Evolutionary conservation across 1,284 basidiomycete genomes (phyloP).

Genomic region (Pascua guehoae): DNA sequence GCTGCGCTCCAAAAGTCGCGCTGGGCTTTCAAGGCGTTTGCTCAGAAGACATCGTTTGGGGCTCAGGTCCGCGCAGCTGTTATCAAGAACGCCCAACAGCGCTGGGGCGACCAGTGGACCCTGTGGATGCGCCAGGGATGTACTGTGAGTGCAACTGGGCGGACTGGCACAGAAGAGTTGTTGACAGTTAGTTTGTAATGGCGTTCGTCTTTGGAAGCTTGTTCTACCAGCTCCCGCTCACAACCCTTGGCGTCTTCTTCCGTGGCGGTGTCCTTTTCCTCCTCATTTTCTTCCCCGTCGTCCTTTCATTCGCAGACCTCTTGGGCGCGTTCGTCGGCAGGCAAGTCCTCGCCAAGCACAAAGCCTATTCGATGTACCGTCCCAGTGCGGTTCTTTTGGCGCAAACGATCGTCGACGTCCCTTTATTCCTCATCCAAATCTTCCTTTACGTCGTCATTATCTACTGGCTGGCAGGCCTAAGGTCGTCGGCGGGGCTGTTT

Average conservation of each 20-base stretch:
- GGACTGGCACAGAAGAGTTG: too few species aligned
- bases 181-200: slow-evolving; percentile 19
- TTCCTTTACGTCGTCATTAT: slow-evolving; percentile 48
- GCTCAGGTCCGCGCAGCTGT: slow-evolving; percentile 38
- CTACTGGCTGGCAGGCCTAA: slow-evolving; percentile 41
- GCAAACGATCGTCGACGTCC: slow-evolving; percentile 60
- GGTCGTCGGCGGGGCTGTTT: slow-evolving; percentile 35
- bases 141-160: slow-evolving; percentile 24
- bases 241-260: slow-evolving; percentile 61
- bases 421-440: slow-evolving; percentile 47
- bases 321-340: slow-evolving; percentile 67
- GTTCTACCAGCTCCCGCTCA: slow-evolving; percentile 62
- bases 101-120: slow-evolving; percentile 36
- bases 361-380: slow-evolving; percentile 50
- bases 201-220: slow-evolving; percentile 61
- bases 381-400: slow-evolving; percentile 56
- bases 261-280: slow-evolving; percentile 65
- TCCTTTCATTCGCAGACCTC: slow-evolving; percentile 62
- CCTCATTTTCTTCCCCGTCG: slow-evolving; percentile 51
- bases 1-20: slow-evolving; percentile 28
- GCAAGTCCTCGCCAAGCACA: slow-evolving; percentile 61
- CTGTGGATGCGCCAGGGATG: slow-evolving; percentile 38
- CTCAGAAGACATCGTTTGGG: slow-evolving; percentile 27
- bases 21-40: slow-evolving; percentile 13
- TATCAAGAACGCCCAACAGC: slow-evolving; percentile 39